Evolutionary conservation across 1,284 basidiomycete genomes (phyloP), one percentile per base, ranked within the genome.

Genomic region (Irpex sp.): DNA sequence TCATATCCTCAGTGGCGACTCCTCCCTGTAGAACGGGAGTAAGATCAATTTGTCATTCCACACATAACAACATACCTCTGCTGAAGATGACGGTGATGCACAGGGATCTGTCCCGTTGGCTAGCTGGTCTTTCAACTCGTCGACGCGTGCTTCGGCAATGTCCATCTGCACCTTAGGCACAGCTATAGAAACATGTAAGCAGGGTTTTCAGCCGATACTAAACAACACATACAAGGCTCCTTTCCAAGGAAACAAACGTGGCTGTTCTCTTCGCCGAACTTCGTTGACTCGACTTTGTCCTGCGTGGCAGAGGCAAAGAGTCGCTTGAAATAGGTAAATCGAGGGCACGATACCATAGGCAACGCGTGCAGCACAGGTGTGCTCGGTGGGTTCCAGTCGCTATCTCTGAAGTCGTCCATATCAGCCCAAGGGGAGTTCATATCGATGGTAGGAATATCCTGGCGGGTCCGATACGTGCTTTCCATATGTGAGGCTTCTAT

Each of bases 181-280:
- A 65, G 88, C 88, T 88, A 61, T 6, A 0, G 55, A 19, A 3
- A 9, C 19, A 34, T 36, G 65, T 65, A 21, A 38, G 19, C 11
- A 13, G 11, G 52, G 9, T 11, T 13, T 3, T 36, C 4, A 4
- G 48, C 7, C 11, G 5, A 57, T 52, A 66, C 64, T 62, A 15
- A 26, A 38, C n/a, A 26, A 52, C 60, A 78, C 87, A 69, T 69
- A 94, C 93, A 87, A 26, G 84, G 81, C 72, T 91, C 85, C 66
- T 86, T 84, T 2, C 92, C 91, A 48, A 96, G 83, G 61, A 94
- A 82, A 75, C 97, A 99, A 4, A 85, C 82, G 74, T 99, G 97
- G 0, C 92, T 91, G 63, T 86, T 77, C 74, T 99, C 96, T 59
- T 86, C 80, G 0, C 96, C 96, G 72, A 99, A 99, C 75, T 97